phyloP scores from a whole-genome alignment of 768 basidiomycete genomes.

The Pilatotrama ljubarskyi region DNA sequence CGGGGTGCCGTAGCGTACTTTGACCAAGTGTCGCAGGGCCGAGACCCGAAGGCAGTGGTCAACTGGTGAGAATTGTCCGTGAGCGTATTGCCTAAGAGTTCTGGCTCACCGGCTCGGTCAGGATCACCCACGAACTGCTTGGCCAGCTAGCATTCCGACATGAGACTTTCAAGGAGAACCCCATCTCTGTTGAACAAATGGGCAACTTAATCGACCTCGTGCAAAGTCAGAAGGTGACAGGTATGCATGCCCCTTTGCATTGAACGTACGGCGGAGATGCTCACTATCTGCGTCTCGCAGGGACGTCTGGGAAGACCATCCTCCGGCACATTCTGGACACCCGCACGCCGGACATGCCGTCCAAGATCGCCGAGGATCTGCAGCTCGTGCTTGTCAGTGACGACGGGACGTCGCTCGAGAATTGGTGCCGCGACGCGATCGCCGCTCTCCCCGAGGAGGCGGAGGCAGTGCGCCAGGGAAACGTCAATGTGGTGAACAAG shows the following conservation, averaged over 20 bases:
- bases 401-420: slow-evolving; percentile 43
- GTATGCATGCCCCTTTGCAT: slow-evolving; percentile 38
- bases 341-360: slow-evolving; percentile 37
- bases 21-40: slow-evolving; percentile 58
- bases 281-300: slow-evolving; percentile 39
- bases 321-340: slow-evolving; percentile 68
- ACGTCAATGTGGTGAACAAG: slow-evolving; percentile 75
- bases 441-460: slow-evolving; percentile 65
- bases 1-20: slow-evolving; percentile 75
- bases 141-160: slow-evolving; percentile 69
- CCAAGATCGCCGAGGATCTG: slow-evolving; percentile 49
- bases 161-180: slow-evolving; percentile 56
- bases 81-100: not conserved
- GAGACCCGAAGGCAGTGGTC: slow-evolving; percentile 69
- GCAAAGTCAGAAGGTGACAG: slow-evolving; percentile 62
- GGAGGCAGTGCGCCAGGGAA: slow-evolving; percentile 64
- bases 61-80: slow-evolving; percentile 68
- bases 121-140: slow-evolving; percentile 87
- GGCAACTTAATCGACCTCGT: slow-evolving; percentile 81
- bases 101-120: slow-evolving; percentile 32
- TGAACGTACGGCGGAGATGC: not conserved
- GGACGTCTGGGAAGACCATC: slow-evolving; percentile 75
- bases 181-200: slow-evolving; percentile 62
- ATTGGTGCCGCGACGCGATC: slow-evolving; percentile 66
- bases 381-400: slow-evolving; percentile 45